phyloP scores from a whole-genome alignment of 495 filamentous ascomycete genomes.

The Oleoguttula mirabilis region DNA sequence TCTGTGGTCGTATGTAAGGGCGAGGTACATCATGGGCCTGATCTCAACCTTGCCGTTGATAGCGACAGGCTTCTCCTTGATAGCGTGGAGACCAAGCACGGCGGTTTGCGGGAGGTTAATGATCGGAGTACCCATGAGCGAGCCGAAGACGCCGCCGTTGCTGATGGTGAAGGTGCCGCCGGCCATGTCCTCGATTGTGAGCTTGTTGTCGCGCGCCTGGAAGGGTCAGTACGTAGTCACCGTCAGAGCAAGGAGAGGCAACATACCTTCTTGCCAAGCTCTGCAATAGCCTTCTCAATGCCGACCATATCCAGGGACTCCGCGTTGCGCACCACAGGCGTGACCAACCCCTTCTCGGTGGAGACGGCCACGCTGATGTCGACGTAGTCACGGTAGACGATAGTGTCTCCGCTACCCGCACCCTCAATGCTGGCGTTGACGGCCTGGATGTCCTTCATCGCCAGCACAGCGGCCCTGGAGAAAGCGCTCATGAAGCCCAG shows the following conservation, averaged over 20 bases:
- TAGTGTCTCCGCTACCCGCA: conserved; percentile 86
- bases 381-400: conserved; percentile 95
- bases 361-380: conserved; percentile 96
- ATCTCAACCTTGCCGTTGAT: conserved; percentile 89
- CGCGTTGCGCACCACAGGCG: conserved; percentile 87
- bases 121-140: conserved; percentile 95
- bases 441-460: conserved; percentile 89
- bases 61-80: conserved; percentile 85
- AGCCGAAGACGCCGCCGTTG: conserved; percentile 72
- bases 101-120: conserved; percentile 96
- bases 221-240: background rate
- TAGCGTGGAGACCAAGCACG: conserved; percentile 92
- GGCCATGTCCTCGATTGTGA: conserved; percentile 99
- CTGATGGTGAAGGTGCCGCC: conserved; percentile 98
- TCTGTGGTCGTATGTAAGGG: conserved; percentile 93
- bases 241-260: conserved; percentile 13
- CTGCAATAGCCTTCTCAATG: conserved; percentile 86
- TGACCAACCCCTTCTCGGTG: conserved; percentile 94
- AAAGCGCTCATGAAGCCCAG: conserved; percentile 98
- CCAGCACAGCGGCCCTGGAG: conserved; percentile 77
- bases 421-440: conserved; percentile 98
- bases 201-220: conserved; percentile 84
- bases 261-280: conserved; percentile 81
- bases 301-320: conserved; percentile 76
- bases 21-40: conserved; percentile 98